Conservation (phyloP, 2,329 filamentous ascomycete genomes). For the Alternaria alternata region DNA sequence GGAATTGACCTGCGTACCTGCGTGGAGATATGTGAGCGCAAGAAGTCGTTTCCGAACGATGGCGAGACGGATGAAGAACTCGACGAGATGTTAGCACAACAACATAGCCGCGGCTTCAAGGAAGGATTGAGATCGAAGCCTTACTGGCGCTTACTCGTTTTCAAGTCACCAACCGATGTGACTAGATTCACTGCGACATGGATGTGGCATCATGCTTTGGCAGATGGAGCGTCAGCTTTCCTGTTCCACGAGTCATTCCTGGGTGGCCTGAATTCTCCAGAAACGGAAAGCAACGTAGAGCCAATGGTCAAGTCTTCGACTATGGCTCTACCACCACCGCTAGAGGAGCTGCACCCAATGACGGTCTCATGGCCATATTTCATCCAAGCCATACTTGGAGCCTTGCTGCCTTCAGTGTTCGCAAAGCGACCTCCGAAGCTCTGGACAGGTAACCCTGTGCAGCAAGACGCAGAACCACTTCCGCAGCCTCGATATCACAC, state of each 20-base stretch:
- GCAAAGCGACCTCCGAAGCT: constrained; percentile 25
- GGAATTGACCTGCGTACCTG: constrained; percentile 52
- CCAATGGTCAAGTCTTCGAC: constrained; percentile 23
- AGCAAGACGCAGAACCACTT: constrained; percentile 17
- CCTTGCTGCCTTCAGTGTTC: constrained; percentile 41
- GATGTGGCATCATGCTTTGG: constrained; percentile 57
- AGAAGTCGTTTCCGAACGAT: constrained; percentile 19
- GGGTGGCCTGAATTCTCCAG: constrained; percentile 38
- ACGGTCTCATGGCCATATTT: constrained; percentile 50
- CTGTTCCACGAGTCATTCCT: constrained; percentile 57
- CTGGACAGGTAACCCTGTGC: constrained; percentile 34
- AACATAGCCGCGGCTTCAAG: constrained; percentile 54
- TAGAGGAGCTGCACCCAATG: constrained; percentile 54
- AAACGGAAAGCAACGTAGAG: neutral
- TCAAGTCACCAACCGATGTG: constrained; percentile 2
- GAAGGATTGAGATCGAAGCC: constrained; percentile 40
- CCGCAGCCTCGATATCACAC: constrained; percentile 39
- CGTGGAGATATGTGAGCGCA: constrained; percentile 44
- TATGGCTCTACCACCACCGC: constrained; percentile 48
- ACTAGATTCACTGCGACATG: constrained; percentile 55
- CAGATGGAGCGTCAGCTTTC: constrained; percentile 57
- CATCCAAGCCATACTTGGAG: constrained; percentile 43
- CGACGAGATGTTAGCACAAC: constrained; percentile 45
- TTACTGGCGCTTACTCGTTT: constrained; percentile 56
- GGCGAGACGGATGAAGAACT: constrained; percentile 51